Percentiles rank a stretch among this genome's conserved stretches.
These are phyloP conservation scores for Themeda triandra DNA, from an alignment of 176 grass and related monocot genomes.

Conservation along the genomic window DNA sequence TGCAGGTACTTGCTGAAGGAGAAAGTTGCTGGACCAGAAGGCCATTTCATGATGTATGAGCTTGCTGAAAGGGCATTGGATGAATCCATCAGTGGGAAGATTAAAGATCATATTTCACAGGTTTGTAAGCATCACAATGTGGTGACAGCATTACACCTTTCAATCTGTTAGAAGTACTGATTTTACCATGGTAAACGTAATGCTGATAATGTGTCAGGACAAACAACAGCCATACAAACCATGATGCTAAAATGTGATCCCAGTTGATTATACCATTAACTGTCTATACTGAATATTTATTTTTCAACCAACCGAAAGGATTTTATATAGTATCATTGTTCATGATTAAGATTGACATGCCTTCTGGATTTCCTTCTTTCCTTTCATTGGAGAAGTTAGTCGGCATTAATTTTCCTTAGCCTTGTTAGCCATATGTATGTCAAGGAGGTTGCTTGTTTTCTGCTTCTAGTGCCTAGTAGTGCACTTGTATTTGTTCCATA, in stretches of 20 bases:
- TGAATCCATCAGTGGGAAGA: conserved; percentile 50
- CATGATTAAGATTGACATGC: neutral
- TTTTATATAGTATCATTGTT: too few relatives aligned
- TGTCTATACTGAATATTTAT: neutral
- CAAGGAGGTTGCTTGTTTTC: neutral
- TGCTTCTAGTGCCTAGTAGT: neutral
- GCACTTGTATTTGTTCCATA: neutral
- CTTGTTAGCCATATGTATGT: neutral
- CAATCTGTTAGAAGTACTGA: too few relatives aligned
- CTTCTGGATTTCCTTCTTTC: neutral
- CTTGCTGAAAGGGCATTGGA: conserved; percentile 91
- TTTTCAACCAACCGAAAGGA: neutral
- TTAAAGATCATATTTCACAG: conserved; percentile 78
- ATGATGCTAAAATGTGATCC: neutral
- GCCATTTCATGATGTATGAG: conserved; percentile 71
- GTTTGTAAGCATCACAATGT: conserved; percentile 35
- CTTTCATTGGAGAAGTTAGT: neutral
- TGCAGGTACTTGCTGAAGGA: conserved; percentile 83
- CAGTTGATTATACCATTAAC: neutral
- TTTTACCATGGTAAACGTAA: too few relatives aligned
- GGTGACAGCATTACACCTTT: too few relatives aligned
- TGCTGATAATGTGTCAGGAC: too few relatives aligned
- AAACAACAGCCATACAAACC: too few relatives aligned
- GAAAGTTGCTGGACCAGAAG: conserved; percentile 80
- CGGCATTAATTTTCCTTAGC: neutral